Base-by-base conservation (phyloP, 441 rosid species). In the Omphalea diandra region DNA sequence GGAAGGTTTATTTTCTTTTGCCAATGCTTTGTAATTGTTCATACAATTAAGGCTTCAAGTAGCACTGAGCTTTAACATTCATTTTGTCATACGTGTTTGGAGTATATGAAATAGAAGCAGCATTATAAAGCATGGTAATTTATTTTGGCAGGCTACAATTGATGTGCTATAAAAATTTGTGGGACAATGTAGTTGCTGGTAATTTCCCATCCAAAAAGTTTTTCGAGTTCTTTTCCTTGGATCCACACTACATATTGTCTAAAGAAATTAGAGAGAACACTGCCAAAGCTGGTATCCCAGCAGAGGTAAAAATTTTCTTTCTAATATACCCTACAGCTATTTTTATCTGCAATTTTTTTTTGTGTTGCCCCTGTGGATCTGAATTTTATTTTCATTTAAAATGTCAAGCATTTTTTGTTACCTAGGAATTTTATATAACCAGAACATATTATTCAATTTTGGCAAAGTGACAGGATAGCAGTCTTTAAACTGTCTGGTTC, bases 101-200 rank as follows among this genome's bases (percentile, higher is more conserved):
- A 38, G 22, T 20, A 22, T 59, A 63, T 40, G 29, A 67, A 65
- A 32, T 26, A 36, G 22, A 70, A 32, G 64, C 59, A 14, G 41
- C 27, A 59, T 15, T n/a, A 33, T 57, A 35, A 47, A 9, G 56
- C 14, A 57, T 69, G 31, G 44, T 33, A 11, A 59, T 46, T 31
- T 35, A 20, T 50, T 26, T 63, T 76, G 58, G 35, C 83, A 93
- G 98, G 83, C 77, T 93, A 65, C 97, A 93, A 53, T 75, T 93
- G 53, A 90, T 90, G 98, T 86, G 90, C 76, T 93, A 93, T 85
- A 93, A 90, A 82, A 72, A 78, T 69, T 71, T 90, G 78, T 93
- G 96, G 94, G 98, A 93, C 75, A 80, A 77, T 65, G 57, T 84
- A 68, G 93, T 81, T 32, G 74, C 78, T 43, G 80, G 67, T 72